Percentiles rank a stretch among this genome's conserved stretches.
These are phyloP conservation scores for Pseudocercospora fijiensis DNA, from an alignment of 2,329 filamentous ascomycete species.

Conservation along the genomic window DNA sequence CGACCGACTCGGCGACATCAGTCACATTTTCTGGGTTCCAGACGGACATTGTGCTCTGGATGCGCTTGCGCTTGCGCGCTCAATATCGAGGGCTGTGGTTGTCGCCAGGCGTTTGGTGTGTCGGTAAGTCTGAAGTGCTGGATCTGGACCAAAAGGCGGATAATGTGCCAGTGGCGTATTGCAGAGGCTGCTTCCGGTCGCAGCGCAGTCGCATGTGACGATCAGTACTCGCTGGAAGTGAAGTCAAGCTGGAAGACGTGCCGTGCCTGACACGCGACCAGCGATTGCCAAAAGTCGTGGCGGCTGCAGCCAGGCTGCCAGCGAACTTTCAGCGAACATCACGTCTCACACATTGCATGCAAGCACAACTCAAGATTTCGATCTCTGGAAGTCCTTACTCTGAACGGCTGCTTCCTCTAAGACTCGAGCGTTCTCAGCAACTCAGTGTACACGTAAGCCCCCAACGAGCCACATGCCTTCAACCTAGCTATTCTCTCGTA, in stretches of 20 bases:
- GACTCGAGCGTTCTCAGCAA: too few relatives aligned
- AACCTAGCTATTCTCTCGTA: too few relatives aligned
- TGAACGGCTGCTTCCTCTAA: too few relatives aligned
- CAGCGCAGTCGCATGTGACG: not conserved
- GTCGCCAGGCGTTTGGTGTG: not conserved
- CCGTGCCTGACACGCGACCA: not conserved
- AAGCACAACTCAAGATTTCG: too few relatives aligned
- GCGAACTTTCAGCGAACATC: not conserved
- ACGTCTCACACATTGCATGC: not conserved
- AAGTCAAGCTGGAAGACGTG: not conserved
- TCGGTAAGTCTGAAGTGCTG: not conserved
- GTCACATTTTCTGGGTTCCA: slow-evolving; percentile 97
- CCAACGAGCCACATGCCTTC: too few relatives aligned
- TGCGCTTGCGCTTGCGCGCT: slow-evolving; percentile 4
- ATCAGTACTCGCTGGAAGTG: not conserved
- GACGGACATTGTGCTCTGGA: slow-evolving; percentile 52
- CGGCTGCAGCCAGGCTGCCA: not conserved
- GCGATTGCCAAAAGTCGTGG: not conserved
- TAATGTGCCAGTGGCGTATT: not conserved
- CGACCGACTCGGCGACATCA: slow-evolving; percentile 94
- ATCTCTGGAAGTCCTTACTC: too few relatives aligned
- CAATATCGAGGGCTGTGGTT: not conserved
- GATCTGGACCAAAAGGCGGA: not conserved
- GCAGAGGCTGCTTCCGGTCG: not conserved
- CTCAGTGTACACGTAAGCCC: too few relatives aligned